These are phyloP conservation scores for Nannizzia gypsea DNA, from an alignment of 2,329 filamentous ascomycete genomes.

Conservation along the genomic window DNA sequence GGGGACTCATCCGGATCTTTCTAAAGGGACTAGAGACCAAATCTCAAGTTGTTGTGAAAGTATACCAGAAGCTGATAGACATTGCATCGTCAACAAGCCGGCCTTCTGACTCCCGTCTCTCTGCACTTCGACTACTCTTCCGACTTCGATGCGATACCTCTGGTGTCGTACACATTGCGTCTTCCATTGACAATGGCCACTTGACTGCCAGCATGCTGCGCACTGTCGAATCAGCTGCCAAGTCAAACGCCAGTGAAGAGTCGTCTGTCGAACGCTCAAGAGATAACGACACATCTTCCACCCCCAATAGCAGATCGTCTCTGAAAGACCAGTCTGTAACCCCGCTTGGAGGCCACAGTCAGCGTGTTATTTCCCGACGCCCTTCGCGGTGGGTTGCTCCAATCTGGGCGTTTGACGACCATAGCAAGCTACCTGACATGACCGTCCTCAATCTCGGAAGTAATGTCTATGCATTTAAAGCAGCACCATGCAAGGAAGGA, in stretches of 20 bases:
- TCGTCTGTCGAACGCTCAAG: slow-evolving; percentile 25
- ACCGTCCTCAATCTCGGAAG: slow-evolving; percentile 39
- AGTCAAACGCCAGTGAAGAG: slow-evolving; percentile 34
- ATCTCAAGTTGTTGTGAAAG: slow-evolving; percentile 49
- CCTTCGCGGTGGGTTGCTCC: slow-evolving; percentile 31
- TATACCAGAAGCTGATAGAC: slow-evolving; percentile 52
- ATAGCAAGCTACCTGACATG: slow-evolving; percentile 43
- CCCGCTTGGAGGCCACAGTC: slow-evolving; percentile 24
- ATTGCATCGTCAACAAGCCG: slow-evolving; percentile 50
- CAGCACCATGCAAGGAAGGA: slow-evolving; percentile 27
- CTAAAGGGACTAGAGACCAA: slow-evolving; percentile 58
- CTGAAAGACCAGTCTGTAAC: slow-evolving; percentile 22
- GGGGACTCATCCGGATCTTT: slow-evolving; percentile 64
- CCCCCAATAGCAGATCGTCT: slow-evolving; percentile 22
- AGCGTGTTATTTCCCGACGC: slow-evolving; percentile 24
- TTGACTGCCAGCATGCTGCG: slow-evolving; percentile 62
- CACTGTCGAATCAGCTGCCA: slow-evolving; percentile 41
- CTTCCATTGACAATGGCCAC: slow-evolving; percentile 58
- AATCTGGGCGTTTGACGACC: slow-evolving; percentile 48
- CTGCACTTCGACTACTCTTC: slow-evolving; percentile 67
- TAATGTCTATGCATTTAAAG: slow-evolving; percentile 40
- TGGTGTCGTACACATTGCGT: slow-evolving; percentile 60
- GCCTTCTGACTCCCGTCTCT: slow-evolving; percentile 58
- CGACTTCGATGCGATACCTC: slow-evolving; percentile 72
- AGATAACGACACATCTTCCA: slow-evolving; percentile 25